A percentile compares a stretch with the other conserved stretches of the same genome.
Conservation (phyloP, 2,329 filamentous ascomycete species). For the Cladosporium velox region DNA sequence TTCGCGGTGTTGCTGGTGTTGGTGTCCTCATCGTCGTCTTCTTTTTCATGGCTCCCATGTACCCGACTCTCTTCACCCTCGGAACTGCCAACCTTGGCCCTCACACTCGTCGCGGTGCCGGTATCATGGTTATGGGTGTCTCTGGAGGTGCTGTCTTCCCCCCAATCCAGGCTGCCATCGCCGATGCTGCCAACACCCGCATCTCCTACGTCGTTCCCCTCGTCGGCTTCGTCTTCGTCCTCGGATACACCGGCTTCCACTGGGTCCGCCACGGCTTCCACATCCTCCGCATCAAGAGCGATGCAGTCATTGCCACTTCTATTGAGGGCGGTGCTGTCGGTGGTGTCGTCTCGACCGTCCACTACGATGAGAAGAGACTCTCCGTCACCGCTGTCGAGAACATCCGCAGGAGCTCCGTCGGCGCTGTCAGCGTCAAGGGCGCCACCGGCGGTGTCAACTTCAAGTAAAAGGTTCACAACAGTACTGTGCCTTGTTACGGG, state of each 20-base stretch:
- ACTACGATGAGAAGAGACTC: slow-evolving; percentile 39
- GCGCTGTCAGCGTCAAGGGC: slow-evolving; percentile 30
- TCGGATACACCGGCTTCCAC: slow-evolving; percentile 38
- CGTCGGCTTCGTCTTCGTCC: slow-evolving; percentile 46
- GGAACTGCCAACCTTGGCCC: slow-evolving; percentile 43
- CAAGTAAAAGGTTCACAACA: slow-evolving; percentile 7
- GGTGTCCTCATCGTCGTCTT: slow-evolving; percentile 41
- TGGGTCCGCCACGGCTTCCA: slow-evolving; percentile 38
- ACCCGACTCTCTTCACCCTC: slow-evolving; percentile 44
- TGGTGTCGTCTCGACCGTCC: slow-evolving; percentile 37
- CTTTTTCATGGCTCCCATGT: slow-evolving; percentile 43
- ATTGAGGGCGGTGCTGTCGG: slow-evolving; percentile 38
- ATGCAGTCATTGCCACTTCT: slow-evolving; percentile 33
- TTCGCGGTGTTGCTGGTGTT: slow-evolving; percentile 36
- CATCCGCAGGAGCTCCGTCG: slow-evolving; percentile 31
- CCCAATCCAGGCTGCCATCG: slow-evolving; percentile 43
- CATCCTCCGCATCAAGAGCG: slow-evolving; percentile 38
- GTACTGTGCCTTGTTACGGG: neutral
- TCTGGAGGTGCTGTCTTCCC: slow-evolving; percentile 40
- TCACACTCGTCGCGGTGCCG: slow-evolving; percentile 44
- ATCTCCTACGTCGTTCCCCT: slow-evolving; percentile 50
- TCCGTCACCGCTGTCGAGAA: slow-evolving; percentile 32
- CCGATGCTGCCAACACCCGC: slow-evolving; percentile 42
- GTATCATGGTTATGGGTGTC: slow-evolving; percentile 45
- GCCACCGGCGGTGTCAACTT: slow-evolving; percentile 33